Base-by-base conservation (phyloP, 2,329 filamentous ascomycete species). In the Fusarium devonianum region DNA sequence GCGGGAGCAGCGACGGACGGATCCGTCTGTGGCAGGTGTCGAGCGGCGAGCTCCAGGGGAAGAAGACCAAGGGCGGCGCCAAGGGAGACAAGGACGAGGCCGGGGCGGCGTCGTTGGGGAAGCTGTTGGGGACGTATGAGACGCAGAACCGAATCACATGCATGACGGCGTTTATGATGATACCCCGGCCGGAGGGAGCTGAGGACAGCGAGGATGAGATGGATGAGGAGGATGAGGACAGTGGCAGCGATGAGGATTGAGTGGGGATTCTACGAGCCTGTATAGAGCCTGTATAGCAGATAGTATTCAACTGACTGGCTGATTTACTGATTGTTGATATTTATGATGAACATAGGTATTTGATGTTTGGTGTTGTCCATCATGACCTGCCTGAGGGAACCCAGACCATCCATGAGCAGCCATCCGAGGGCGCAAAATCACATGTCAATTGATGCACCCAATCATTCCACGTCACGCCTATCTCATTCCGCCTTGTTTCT, bases 141-240 rank as follows among this genome's bases (percentile, higher is more conserved):
- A 96, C 92, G 16, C 86, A 87, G 34, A 92, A 93, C 69, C 80
- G 94, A 47, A 92, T 97, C 60, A 97, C 92, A 26, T 97, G 94
- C 69, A 68, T 97, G 65, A 86, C 85, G 63, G 88, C 88, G 16
- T 97, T 96, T 75, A 77, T 90, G 56, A 95, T 97, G 90, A 82
- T 89, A 70, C 81, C 85, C 62, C 77, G 80, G 35, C 81, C 83
- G 12, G 84, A 85, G 29, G 81, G 80, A 16, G 76, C 78, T 33
- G 84, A 84, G 62, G 84, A 83, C 13, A 83, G 78, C 64, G 83
- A 84, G 46, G 75, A 76, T 35, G 77, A 80, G 57, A 72, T 71
- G 30, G 78, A 73, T 12, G 72, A 72, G 22, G 77, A 74, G 9
- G 75, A 73, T 11, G 61, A 67, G 4, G 71, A 73, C 1, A 71